Evolutionary conservation across 2,329 filamentous ascomycete species (phyloP), one percentile per base, ranked within the genome.

Genomic region (Chaetomium strumarium): DNA sequence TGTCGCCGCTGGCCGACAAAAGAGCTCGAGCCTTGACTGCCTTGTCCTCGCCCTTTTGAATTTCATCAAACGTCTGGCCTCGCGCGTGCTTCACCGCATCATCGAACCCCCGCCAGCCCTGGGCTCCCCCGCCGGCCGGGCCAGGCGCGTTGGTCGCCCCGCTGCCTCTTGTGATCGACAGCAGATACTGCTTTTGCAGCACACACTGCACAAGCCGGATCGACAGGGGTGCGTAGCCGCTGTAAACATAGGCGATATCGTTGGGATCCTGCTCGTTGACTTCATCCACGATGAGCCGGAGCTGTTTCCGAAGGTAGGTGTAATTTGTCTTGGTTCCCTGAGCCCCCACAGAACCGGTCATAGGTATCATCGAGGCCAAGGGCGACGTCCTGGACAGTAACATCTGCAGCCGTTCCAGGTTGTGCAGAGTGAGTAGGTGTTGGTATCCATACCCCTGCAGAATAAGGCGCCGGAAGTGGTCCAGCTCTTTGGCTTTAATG

Each of bases 231-330:
- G 95, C 93, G 66, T 97, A 99, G 48, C 93, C 95, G 58, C 89
- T 95, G 71, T 97, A 99, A 11, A 96, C 91, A 64, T 99, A 99
- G n/a, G 91, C 87, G 56, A 97, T 85, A 63, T 99, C 93, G 63
- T 93, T 88, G 2, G 93, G 93, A 43, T 95, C 87, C 54, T 93
- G 85, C 69, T 99, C 93, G 65, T 95, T 91, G 37, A 99, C 92
- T 67, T 97, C 93, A 66, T 99, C 93, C 51, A 96, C 86, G 66
- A 96, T 95, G 14, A 99, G 79, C 30, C 86, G 83, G 13, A 99
- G 80, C 55, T 85, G 84, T 67, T 93, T 95, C 50, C 95, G 86
- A 5, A 97, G 74, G 60, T 89, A 88, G 5, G 83, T 85, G 71
- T 96, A 99, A 67, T 97, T 96, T 11, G 91, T 96, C 68, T 90